These are phyloP conservation scores for Sporodiniella umbellata DNA, from an alignment of 371 early-diverging fungal genomes.

Conservation along the genomic window DNA sequence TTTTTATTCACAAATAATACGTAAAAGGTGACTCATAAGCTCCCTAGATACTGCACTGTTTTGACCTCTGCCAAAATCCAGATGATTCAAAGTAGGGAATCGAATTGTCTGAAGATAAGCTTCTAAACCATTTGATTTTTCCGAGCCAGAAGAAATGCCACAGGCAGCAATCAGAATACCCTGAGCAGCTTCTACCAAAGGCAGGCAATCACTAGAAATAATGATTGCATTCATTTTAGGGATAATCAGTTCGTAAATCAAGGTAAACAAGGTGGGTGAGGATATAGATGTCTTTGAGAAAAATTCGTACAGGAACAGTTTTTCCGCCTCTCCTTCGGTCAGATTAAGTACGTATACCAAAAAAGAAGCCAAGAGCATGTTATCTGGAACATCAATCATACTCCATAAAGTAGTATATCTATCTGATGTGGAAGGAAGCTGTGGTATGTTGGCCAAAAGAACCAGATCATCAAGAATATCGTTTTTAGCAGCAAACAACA, in stretches of 20 bases:
- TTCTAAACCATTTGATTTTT: conserved; percentile 26
- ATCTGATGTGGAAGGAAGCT: neutral
- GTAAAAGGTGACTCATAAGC: conserved; percentile 13
- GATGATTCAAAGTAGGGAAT: conserved; percentile 25
- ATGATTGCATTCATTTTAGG: conserved; percentile 52
- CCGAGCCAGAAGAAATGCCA: conserved; percentile 43
- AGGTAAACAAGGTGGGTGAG: conserved; percentile 54
- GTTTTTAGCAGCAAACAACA: conserved; percentile 48
- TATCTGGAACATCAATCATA: conserved; percentile 40
- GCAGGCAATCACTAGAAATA: conserved; percentile 39
- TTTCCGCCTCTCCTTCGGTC: conserved; percentile 62
- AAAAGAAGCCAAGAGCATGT: conserved; percentile 57
- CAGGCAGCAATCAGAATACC: conserved; percentile 69
- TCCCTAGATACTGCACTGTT: neutral
- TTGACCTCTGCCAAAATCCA: conserved; percentile 16
- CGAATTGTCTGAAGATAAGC: conserved; percentile 50
- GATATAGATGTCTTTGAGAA: conserved; percentile 52
- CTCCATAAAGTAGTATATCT: conserved; percentile 12
- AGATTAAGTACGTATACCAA: conserved; percentile 61
- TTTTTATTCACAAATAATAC: conserved; percentile 22
- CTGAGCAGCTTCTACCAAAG: conserved; percentile 46
- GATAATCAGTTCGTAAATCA: conserved; percentile 46
- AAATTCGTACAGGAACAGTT: conserved; percentile 61
- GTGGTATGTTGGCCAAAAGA: conserved; percentile 34
- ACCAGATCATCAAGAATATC: conserved; percentile 43